These are phyloP conservation scores for Penicillium silybi DNA, from an alignment of 495 filamentous ascomycete genomes.

Conservation along the genomic window DNA sequence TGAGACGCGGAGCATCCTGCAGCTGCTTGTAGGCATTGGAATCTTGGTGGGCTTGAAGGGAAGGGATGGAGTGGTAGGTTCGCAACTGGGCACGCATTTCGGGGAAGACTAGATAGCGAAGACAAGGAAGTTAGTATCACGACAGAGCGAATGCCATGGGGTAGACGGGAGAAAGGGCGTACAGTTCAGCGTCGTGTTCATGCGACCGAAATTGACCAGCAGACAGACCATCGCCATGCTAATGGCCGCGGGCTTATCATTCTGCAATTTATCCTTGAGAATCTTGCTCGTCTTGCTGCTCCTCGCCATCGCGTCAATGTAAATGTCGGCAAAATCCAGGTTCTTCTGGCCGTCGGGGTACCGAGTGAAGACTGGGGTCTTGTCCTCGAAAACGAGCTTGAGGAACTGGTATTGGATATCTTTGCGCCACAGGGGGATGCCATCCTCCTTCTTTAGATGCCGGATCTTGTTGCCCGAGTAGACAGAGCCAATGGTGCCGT, in stretches of 20 bases:
- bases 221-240: constrained; percentile 99
- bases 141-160: background rate
- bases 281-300: constrained; percentile 99
- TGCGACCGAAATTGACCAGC: constrained; percentile 92
- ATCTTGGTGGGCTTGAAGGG: constrained; percentile 89
- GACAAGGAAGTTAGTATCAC: constrained; percentile 28
- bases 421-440: constrained; percentile 91
- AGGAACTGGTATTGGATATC: constrained; percentile 98
- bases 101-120: constrained; percentile 71
- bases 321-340: constrained; percentile 90
- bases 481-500: constrained; percentile 62
- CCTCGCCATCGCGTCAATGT: constrained; percentile 96
- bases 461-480: constrained; percentile 90
- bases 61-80: constrained; percentile 97
- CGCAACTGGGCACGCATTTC: constrained; percentile 98
- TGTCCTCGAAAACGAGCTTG: constrained; percentile 83
- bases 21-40: constrained; percentile 96
- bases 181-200: constrained; percentile 99
- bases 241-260: constrained; percentile 84
- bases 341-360: constrained; percentile 63
- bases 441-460: constrained; percentile 96
- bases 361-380: constrained; percentile 82
- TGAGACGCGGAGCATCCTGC: constrained; percentile 92
- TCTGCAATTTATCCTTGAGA: constrained; percentile 91
- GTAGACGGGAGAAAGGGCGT: constrained; percentile 25